Conservation (phyloP, 345 rosid species). For the Rhizophora apiculata region DNA sequence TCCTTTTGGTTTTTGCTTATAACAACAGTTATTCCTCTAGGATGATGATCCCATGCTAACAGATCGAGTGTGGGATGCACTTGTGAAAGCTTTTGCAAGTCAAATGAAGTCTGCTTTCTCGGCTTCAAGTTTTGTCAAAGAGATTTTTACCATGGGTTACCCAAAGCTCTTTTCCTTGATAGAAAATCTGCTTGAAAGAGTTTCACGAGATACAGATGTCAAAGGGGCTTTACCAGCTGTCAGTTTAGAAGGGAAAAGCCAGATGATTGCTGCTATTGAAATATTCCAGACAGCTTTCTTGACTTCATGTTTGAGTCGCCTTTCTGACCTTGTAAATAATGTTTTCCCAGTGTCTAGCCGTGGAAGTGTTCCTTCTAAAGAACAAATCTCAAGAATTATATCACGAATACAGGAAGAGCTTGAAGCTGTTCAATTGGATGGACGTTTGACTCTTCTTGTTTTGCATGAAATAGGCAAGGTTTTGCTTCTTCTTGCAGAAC, state of each 20-base stretch:
- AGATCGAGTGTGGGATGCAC: conserved; percentile 93
- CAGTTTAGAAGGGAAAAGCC: conserved; percentile 65
- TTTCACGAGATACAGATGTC: conserved; percentile 72
- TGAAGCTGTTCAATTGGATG: conserved; percentile 89
- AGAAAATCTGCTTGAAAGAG: conserved; percentile 85
- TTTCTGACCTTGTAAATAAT: conserved; percentile 85
- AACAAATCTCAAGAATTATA: conserved; percentile 71
- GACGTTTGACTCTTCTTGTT: conserved; percentile 83
- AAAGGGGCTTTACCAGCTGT: conserved; percentile 91
- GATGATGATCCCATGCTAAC: conserved; percentile 84
- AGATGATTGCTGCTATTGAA: conserved; percentile 74
- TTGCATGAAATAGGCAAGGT: conserved; percentile 85
- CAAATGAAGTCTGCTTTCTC: conserved; percentile 97
- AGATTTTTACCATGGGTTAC: conserved; percentile 82
- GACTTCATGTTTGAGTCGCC: conserved; percentile 67
- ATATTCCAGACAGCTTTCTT: conserved; percentile 92
- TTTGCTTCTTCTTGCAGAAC: conserved; percentile 67
- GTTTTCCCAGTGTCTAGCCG: conserved; percentile 89
- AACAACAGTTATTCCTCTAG: conserved; percentile 24
- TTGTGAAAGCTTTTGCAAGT: conserved; percentile 81
- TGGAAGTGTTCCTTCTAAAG: conserved; percentile 89
- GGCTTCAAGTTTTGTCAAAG: conserved; percentile 97
- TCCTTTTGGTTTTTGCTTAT: conserved; percentile 15
- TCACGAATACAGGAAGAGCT: conserved; percentile 91
- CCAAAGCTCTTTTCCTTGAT: conserved; percentile 85